Conservation (phyloP, 108 stramenopile genomes). For the Skeletonema tropicum region DNA sequence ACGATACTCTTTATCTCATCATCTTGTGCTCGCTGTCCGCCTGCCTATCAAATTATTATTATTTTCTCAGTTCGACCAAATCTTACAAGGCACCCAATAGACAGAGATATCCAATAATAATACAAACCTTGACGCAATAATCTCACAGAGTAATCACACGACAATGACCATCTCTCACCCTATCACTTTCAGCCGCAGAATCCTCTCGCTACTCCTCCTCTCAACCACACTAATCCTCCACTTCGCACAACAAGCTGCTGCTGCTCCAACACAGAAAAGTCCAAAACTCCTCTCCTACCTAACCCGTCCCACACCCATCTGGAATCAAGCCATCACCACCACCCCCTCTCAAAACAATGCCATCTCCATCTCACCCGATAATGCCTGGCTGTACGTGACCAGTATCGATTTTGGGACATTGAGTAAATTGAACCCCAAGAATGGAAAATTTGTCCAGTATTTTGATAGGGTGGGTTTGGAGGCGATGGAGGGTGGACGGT, state of each 20-base stretch:
- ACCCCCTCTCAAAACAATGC: neutral
- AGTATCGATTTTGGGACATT: neutral
- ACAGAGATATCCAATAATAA: no score
- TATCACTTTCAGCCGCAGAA: neutral
- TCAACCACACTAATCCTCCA: neutral
- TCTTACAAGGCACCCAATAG: no score
- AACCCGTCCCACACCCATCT: neutral
- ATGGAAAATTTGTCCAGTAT: neutral
- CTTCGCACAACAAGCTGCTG: neutral
- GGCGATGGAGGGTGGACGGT: neutral
- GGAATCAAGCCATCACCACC: constrained; percentile 7
- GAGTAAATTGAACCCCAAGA: constrained; percentile 1
- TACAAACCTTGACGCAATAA: no score
- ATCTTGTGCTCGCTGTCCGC: no score
- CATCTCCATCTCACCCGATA: neutral
- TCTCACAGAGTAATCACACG: no score
- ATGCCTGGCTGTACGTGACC: neutral
- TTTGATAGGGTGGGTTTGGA: neutral
- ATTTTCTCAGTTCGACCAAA: no score
- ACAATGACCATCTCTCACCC: no score
- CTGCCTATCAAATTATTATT: no score
- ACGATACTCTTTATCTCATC: no score
- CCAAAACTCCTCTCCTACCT: neutral
- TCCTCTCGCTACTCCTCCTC: neutral
- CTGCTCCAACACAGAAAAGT: neutral